phyloP scores from a whole-genome alignment of 129 eudicot genomes.

The Artemisia tridentata region DNA sequence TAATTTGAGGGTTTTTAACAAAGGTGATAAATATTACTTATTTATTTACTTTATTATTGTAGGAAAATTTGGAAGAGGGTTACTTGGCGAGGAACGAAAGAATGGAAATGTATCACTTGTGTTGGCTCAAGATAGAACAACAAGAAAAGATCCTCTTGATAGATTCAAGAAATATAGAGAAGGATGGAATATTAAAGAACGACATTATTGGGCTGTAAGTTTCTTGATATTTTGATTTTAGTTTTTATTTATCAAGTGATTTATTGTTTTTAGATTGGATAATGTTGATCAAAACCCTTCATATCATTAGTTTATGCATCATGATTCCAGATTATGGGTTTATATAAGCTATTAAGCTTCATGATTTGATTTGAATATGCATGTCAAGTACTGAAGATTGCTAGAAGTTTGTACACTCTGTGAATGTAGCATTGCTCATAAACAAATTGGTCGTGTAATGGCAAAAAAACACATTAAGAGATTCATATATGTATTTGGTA shows the following conservation, averaged over 20 bases:
- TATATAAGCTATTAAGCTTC: constrained; percentile 13
- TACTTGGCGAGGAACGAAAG: constrained; percentile 37
- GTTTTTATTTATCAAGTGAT: background rate
- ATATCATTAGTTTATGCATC: background rate
- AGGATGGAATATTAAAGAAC: constrained; percentile 85
- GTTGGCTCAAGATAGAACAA: constrained; percentile 75
- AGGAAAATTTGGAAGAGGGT: constrained; percentile 53
- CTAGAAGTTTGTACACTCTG: too few species aligned
- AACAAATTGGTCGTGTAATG: background rate
- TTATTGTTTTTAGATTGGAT: background rate
- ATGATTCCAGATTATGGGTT: background rate
- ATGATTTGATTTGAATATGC: constrained; percentile 8
- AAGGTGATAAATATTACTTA: constrained; percentile 10
- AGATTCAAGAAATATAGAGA: constrained; percentile 54
- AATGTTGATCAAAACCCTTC: constrained; percentile 10
- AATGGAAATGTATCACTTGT: constrained; percentile 51
- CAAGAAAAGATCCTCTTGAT: constrained; percentile 77
- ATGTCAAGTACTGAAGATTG: background rate
- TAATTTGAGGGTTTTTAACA: constrained; percentile 8
- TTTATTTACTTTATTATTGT: constrained; percentile 14
- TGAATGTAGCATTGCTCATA: too few species aligned
- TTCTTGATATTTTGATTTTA: constrained; percentile 1
- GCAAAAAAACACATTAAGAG: background rate
- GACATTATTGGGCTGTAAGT: constrained; percentile 95
- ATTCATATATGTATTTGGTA: too few species aligned